Percentiles rank a stretch among this genome's conserved stretches.
These are phyloP conservation scores for Fusarium hostae DNA, from an alignment of 2,329 filamentous ascomycete genomes.

Conservation along the genomic window DNA sequence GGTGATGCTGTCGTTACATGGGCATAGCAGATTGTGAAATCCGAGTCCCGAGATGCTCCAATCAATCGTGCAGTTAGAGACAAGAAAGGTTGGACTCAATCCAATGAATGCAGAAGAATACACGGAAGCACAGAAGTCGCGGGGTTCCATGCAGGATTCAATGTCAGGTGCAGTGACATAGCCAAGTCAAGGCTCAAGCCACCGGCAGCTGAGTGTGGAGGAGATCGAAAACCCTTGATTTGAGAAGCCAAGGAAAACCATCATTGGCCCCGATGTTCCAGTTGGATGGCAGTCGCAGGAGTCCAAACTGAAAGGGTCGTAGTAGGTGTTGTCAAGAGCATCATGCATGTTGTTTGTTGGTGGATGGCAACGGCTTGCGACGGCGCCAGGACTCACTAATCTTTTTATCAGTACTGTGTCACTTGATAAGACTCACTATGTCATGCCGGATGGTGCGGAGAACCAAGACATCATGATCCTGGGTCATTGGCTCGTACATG, in stretches of 20 bases:
- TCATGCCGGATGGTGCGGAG: constrained; percentile 7
- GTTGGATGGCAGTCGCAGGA: neutral
- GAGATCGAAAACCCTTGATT: neutral
- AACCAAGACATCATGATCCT: constrained; percentile 2
- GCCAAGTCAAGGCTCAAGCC: constrained; percentile 22
- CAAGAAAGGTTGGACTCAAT: neutral
- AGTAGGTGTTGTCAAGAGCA: constrained; percentile 3
- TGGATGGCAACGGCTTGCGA: constrained; percentile 32
- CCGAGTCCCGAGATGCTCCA: constrained; percentile 15
- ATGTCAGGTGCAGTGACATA: constrained; percentile 11
- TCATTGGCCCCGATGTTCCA: neutral
- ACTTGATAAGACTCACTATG: constrained; percentile 15
- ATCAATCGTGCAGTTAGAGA: constrained; percentile 10
- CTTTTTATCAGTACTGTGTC: constrained; percentile 19
- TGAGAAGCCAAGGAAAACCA: neutral
- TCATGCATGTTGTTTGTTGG: constrained; percentile 4
- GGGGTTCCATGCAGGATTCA: constrained; percentile 16
- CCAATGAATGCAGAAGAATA: neutral
- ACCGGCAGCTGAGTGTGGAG: constrained; percentile 4
- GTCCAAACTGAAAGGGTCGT: neutral
- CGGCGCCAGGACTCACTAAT: constrained; percentile 16
- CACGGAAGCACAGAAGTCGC: neutral
- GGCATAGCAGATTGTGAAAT: constrained; percentile 34
- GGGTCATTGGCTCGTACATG: neutral
- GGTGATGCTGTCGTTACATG: constrained; percentile 20